Evolutionary conservation across 805 yeast species (phyloP).

Genomic region (Pichia membranifaciens): DNA sequence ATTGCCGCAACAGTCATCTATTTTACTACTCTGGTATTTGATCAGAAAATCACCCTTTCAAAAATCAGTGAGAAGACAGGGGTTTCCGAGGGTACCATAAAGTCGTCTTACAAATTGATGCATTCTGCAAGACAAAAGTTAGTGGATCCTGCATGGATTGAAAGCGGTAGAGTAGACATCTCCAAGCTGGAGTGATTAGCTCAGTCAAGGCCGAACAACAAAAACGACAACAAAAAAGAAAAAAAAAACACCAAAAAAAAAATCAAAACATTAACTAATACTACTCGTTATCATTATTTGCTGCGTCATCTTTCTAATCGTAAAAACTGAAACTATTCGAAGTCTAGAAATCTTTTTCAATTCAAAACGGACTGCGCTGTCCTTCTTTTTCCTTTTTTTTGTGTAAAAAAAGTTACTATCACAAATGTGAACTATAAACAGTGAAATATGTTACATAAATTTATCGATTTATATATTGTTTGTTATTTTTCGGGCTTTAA

Average conservation of each 20-base stretch:
- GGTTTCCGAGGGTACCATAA: constrained; percentile 95
- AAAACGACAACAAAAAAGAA: not conserved
- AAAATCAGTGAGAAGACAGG: constrained; percentile 90
- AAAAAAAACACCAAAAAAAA: not conserved
- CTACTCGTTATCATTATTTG: not conserved
- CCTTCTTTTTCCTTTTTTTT: too few species aligned
- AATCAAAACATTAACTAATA: too few species aligned
- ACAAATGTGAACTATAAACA: constrained; percentile 1
- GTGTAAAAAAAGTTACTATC: too few species aligned
- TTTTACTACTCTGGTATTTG: constrained; percentile 87
- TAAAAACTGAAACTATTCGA: not conserved
- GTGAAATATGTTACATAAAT: not conserved
- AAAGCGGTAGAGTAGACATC: constrained; percentile 55
- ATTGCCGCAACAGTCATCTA: constrained; percentile 97
- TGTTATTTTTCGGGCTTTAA: too few species aligned
- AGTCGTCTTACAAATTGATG: constrained; percentile 80
- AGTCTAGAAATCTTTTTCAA: too few species aligned
- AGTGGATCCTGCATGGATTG: constrained; percentile 73
- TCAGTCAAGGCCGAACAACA: too few species aligned
- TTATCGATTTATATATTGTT: not conserved
- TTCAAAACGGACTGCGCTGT: too few species aligned
- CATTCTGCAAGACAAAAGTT: constrained; percentile 66
- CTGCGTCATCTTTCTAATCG: not conserved
- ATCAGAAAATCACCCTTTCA: constrained; percentile 65
- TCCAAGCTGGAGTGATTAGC: constrained; percentile 9